Percentiles rank a stretch among this genome's conserved stretches.
Conservation (phyloP, 129 eudicot species). For the Glebionis coronaria region DNA sequence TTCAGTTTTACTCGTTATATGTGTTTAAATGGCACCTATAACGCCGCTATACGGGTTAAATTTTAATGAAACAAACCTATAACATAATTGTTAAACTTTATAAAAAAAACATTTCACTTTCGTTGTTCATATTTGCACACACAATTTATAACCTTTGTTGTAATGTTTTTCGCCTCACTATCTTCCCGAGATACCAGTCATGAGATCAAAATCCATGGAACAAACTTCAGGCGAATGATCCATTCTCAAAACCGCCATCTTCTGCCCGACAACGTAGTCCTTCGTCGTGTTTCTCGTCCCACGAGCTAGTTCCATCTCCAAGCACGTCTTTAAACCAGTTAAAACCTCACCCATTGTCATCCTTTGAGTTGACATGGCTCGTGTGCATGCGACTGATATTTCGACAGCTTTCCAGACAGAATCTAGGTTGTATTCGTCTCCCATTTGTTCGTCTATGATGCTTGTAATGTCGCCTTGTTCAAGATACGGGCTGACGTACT, state of each 20-base stretch:
- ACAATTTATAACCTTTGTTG: not conserved
- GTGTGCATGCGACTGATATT: constrained; percentile 35
- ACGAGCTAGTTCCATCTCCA: constrained; percentile 36
- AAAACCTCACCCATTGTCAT: constrained; percentile 30
- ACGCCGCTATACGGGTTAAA: no score
- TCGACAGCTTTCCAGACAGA: constrained; percentile 38
- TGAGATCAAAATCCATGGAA: constrained; percentile 33
- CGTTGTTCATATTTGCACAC: not conserved
- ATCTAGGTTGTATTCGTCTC: constrained; percentile 24
- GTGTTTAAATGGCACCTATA: no score
- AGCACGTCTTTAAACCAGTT: constrained; percentile 26
- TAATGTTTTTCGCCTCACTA: constrained; percentile 8
- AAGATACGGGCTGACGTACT: constrained; percentile 27
- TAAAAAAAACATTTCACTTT: no score
- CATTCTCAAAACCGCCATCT: constrained; percentile 19
- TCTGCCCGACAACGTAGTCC: not conserved
- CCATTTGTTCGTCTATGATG: constrained; percentile 33
- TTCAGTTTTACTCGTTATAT: no score
- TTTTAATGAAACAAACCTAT: no score
- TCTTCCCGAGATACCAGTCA: constrained; percentile 37
- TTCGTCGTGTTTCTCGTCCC: constrained; percentile 13
- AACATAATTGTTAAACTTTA: no score
- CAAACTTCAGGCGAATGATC: constrained; percentile 27
- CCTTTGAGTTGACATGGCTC: constrained; percentile 25
- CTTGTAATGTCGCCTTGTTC: constrained; percentile 28